Evolutionary conservation across 441 rosid genomes (phyloP).

Genomic region (Brassica balearica): DNA sequence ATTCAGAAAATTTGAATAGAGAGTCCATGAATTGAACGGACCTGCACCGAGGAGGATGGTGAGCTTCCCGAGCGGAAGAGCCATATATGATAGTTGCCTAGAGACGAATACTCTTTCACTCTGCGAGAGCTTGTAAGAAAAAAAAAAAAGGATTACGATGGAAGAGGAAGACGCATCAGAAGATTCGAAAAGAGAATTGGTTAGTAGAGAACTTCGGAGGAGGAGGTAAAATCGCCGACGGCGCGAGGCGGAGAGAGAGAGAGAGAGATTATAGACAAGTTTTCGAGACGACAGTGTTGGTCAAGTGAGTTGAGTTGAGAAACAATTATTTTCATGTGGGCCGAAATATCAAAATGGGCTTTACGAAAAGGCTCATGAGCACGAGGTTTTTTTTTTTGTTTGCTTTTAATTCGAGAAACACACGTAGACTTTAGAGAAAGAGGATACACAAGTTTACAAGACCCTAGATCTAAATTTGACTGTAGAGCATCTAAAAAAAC

Average conservation of each 20-base stretch:
- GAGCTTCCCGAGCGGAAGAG: conserved; percentile 83
- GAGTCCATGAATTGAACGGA: conserved; percentile 37
- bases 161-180: conserved; percentile 23
- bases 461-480: too few species aligned
- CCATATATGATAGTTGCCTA: conserved; percentile 38
- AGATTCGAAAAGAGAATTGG: not conserved
- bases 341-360: not conserved
- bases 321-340: conserved; percentile 24
- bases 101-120: conserved; percentile 14
- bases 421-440: too few species aligned
- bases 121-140: not conserved
- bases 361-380: not conserved
- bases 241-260: conserved; percentile 25
- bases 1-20: not conserved
- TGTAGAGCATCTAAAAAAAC: too few species aligned
- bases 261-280: not conserved
- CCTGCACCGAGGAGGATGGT: conserved; percentile 94
- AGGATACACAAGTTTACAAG: too few species aligned
- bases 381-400: not conserved
- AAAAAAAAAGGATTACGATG: conserved; percentile 6
- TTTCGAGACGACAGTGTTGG: conserved; percentile 26
- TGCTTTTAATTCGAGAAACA: too few species aligned
- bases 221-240: conserved; percentile 1
- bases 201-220: not conserved
- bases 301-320: conserved; percentile 29